Evolutionary conservation across 192 early-diverging fungal genomes (phyloP).

Genomic region (Backusella tarrabulga): DNA sequence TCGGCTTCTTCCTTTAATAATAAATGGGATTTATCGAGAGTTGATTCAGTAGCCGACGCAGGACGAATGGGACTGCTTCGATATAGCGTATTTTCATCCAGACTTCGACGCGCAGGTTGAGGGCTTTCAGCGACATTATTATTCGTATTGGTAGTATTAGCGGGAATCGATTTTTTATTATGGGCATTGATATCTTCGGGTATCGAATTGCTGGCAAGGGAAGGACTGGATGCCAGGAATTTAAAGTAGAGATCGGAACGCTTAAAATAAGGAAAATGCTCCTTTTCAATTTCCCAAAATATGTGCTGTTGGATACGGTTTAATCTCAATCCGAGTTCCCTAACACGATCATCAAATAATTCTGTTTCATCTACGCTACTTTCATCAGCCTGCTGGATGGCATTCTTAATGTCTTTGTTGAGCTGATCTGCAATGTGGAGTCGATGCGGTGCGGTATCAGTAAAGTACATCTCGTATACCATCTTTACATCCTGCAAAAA

Average conservation of each 20-base stretch:
- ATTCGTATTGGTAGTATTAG: background rate
- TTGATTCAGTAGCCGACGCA: background rate
- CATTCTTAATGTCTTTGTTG: slow-evolving; percentile 29
- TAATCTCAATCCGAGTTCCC: slow-evolving; percentile 31
- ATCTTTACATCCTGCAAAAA: slow-evolving; percentile 49
- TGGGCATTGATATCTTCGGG: slow-evolving; percentile 14
- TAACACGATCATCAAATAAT: slow-evolving; percentile 1
- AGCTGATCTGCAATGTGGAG: slow-evolving; percentile 37
- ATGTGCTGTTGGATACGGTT: slow-evolving; percentile 59
- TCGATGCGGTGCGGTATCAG: slow-evolving; percentile 38
- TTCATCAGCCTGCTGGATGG: slow-evolving; percentile 21
- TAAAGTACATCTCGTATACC: slow-evolving; percentile 53
- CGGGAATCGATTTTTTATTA: background rate
- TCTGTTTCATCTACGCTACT: background rate
- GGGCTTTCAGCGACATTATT: background rate
- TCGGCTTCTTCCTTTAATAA: background rate
- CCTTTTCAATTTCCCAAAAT: slow-evolving; percentile 58
- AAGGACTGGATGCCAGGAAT: slow-evolving; percentile 56
- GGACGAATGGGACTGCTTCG: background rate
- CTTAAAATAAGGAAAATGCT: slow-evolving; percentile 61
- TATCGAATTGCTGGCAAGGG: slow-evolving; percentile 23
- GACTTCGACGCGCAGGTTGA: slow-evolving; percentile 9
- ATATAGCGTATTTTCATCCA: slow-evolving; percentile 14
- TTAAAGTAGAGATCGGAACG: slow-evolving; percentile 62
- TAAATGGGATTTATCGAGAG: background rate